A percentile compares a stretch with the other conserved stretches of the same genome.
phyloP scores from a whole-genome alignment of 768 basidiomycete species.

The Trametes villosa region DNA sequence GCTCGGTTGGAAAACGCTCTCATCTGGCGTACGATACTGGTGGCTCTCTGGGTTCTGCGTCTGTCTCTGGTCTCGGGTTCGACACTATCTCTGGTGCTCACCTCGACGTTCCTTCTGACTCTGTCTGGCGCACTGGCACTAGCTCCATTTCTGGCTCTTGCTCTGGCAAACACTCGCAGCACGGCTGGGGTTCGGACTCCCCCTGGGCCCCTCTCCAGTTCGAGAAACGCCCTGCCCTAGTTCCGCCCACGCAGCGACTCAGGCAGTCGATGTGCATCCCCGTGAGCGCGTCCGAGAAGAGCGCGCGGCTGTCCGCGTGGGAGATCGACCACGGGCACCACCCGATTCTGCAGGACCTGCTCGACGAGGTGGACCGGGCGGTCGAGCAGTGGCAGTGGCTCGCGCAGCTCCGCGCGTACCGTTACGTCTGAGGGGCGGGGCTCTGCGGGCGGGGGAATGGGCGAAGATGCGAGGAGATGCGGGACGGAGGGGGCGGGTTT shows the following conservation, averaged over 20 bases:
- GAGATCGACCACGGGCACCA: conserved; percentile 16
- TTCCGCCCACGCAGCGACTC: not conserved
- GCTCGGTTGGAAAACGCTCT: not conserved
- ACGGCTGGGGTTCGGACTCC: too few relatives aligned
- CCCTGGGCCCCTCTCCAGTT: too few relatives aligned
- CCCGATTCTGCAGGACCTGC: conserved; percentile 16
- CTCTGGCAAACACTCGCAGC: not conserved
- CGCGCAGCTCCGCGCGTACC: not conserved
- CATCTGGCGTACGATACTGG: not conserved
- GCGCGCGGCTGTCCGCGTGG: conserved; percentile 11
- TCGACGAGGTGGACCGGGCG: conserved; percentile 17
- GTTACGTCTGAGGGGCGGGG: not conserved
- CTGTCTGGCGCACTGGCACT: not conserved
- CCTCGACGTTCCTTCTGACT: not conserved
- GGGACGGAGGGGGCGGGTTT: too few relatives aligned
- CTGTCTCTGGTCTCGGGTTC: not conserved
- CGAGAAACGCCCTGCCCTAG: not conserved
- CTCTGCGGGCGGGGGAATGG: not conserved
- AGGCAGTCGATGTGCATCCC: not conserved
- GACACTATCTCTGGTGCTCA: not conserved
- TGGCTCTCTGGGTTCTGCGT: not conserved
- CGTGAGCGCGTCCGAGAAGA: conserved; percentile 7
- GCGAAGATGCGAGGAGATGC: not conserved
- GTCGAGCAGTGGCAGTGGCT: conserved; percentile 17
- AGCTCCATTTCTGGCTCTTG: not conserved